phyloP scores from a whole-genome alignment of 169 alveolate species.

The Cryptosporidium baileyi region DNA sequence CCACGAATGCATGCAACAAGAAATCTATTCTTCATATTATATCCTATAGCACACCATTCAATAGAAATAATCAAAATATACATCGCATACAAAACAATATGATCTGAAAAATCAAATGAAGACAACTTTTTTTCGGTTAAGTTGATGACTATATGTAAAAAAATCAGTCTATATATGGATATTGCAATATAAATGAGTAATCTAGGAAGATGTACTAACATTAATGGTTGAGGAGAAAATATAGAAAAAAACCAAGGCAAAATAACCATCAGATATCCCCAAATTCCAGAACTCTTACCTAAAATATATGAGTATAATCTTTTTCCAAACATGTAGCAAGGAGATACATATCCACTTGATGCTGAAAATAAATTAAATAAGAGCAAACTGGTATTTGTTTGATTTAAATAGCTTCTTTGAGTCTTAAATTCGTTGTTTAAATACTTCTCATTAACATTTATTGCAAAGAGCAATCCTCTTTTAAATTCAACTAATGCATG shows the following conservation, averaged over 20 bases:
- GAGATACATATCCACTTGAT: slow-evolving; percentile 63
- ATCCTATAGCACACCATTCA: slow-evolving; percentile 66
- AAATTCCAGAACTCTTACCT: slow-evolving; percentile 39
- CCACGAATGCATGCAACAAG: slow-evolving; percentile 56
- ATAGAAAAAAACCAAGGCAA: slow-evolving; percentile 62
- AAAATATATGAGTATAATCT: slow-evolving; percentile 61
- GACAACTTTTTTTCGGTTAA: slow-evolving; percentile 32
- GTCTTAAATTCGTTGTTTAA: neutral
- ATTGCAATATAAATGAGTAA: slow-evolving; percentile 10
- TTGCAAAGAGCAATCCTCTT: slow-evolving; percentile 60
- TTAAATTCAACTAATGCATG: slow-evolving; percentile 12
- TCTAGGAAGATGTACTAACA: slow-evolving; percentile 46
- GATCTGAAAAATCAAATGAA: slow-evolving; percentile 52
- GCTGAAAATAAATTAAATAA: slow-evolving; percentile 18
- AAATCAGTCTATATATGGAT: slow-evolving; percentile 22
- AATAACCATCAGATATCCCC: slow-evolving; percentile 33
- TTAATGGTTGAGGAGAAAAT: slow-evolving; percentile 51
- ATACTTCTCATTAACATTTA: neutral
- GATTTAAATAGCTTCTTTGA: neutral
- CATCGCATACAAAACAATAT: slow-evolving; percentile 54
- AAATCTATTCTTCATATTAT: slow-evolving; percentile 19
- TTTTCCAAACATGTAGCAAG: slow-evolving; percentile 67
- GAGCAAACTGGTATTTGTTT: neutral
- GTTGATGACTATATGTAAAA: slow-evolving; percentile 27
- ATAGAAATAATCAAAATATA: slow-evolving; percentile 51